phyloP scores from a whole-genome alignment of 371 early-diverging fungal genomes.

The Ordospora pajunii region DNA sequence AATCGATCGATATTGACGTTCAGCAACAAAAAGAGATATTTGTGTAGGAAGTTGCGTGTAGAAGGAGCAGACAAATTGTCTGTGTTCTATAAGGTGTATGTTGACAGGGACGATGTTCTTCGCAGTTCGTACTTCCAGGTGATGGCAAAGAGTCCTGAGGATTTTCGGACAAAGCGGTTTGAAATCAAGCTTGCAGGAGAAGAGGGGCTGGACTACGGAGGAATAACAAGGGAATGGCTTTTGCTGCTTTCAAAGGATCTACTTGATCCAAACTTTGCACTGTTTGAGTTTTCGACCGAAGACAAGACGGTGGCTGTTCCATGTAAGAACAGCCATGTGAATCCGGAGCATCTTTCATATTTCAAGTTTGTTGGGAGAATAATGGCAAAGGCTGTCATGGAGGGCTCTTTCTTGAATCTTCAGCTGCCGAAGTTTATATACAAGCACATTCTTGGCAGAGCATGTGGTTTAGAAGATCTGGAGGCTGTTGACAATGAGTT shows the following conservation, averaged over 20 bases:
- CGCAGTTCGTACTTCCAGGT: constrained; percentile 47
- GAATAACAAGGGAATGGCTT: constrained; percentile 95
- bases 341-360: constrained; percentile 83
- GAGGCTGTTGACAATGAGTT: constrained; percentile 90
- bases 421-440: constrained; percentile 94
- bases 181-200: constrained; percentile 85
- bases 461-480: constrained; percentile 83
- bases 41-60: constrained; percentile 29
- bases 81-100: constrained; percentile 8
- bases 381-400: constrained; percentile 91
- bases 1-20: constrained; percentile 33
- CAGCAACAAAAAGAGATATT: constrained; percentile 39
- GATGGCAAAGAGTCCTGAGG: constrained; percentile 33
- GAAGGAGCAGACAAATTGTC: neutral
- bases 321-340: constrained; percentile 78
- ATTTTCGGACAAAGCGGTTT: constrained; percentile 65
- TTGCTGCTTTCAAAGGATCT: constrained; percentile 82
- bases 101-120: constrained; percentile 34
- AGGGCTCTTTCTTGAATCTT: constrained; percentile 79
- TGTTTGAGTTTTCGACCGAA: constrained; percentile 80
- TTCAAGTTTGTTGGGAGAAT: constrained; percentile 95
- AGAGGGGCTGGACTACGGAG: constrained; percentile 94
- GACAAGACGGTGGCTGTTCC: constrained; percentile 90
- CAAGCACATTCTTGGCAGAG: constrained; percentile 78
- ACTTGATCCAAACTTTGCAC: constrained; percentile 92